Evolutionary conservation across 257 asterid species (phyloP), one percentile per base, ranked within the genome.

Genomic region (Petunia axillaris): DNA sequence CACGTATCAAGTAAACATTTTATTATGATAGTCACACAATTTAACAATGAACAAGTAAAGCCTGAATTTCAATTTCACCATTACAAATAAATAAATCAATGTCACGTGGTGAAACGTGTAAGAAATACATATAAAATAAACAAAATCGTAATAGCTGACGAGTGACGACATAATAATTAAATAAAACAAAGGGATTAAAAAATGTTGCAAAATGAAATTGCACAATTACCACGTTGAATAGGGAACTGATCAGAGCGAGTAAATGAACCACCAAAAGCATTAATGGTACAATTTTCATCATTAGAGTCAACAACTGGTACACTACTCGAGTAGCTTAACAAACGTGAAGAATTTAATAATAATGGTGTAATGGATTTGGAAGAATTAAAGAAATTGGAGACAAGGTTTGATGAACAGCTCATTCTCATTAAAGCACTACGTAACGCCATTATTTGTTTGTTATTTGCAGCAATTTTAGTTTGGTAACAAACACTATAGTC

Each of bases 221-320:
- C 2, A 35, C 14, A 53, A 52, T 35, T 80, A 79, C 82, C 82
- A 25, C 76, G 77, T 11, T 79, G 52, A 9, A 65, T 50, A 25
- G 76, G 11, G 40, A 79, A 79, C 55, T 65, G 64, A 8, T 80
- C 78, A 35, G 48, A 53, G 38, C 78, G 83, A 8, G 25, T 9
- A 8, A 38, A 68, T 13, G 65, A 55, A 58, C 82, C 82, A 1
- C 87, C 44, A 66, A 55, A 66, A 9, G 82, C 66, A 41, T 36
- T 41, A 64, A 36, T 65, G 15, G 10, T 43, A 15, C 74, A 5
- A 76, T 14, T 55, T 25, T 83, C 68, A 13, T 64, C 71, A 73
- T 46, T 64, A 15, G n/a, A 53, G 53, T 14, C 64, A 16, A 40
- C n/a, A 43, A 14, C 4, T 41, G 52, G 3, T 11, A 62, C 50